These are phyloP conservation scores for Aspergillus funiculosus DNA, from an alignment of 495 filamentous ascomycete genomes.

Conservation along the genomic window DNA sequence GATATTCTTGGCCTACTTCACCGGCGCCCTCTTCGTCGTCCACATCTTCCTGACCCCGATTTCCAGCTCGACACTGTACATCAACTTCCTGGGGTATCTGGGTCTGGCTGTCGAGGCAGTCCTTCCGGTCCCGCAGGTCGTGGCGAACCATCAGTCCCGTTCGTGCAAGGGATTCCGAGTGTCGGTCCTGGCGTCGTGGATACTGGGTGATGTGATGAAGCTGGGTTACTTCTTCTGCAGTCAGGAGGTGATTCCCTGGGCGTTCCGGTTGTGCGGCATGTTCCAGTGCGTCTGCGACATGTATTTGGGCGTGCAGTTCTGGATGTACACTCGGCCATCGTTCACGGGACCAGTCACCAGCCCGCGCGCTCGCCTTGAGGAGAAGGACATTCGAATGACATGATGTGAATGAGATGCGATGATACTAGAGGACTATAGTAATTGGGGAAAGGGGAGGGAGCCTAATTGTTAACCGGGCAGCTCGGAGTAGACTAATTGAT, in stretches of 20 bases:
- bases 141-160: conserved; percentile 67
- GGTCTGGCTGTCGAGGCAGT: conserved; percentile 87
- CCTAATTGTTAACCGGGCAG: too few species aligned
- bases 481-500: background rate
- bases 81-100: conserved; percentile 65
- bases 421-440: too few species aligned
- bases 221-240: conserved; percentile 88
- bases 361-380: conserved; percentile 28
- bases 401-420: conserved; percentile 18
- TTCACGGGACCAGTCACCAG: conserved; percentile 18
- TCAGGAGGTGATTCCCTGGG: conserved; percentile 63
- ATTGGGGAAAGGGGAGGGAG: too few species aligned
- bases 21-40: conserved; percentile 55
- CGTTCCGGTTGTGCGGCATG: conserved; percentile 87
- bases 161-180: conserved; percentile 89
- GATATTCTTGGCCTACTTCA: conserved; percentile 73
- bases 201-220: conserved; percentile 91
- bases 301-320: conserved; percentile 80
- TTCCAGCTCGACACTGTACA: conserved; percentile 58
- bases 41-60: conserved; percentile 67
- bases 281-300: conserved; percentile 86
- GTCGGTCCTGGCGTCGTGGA: conserved; percentile 80
- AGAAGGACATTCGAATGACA: conserved; percentile 44
- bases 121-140: conserved; percentile 83
- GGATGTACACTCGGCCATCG: conserved; percentile 63